phyloP scores from a whole-genome alignment of 2,329 filamentous ascomycete species.

The Ceratocystiopsis sp. region DNA sequence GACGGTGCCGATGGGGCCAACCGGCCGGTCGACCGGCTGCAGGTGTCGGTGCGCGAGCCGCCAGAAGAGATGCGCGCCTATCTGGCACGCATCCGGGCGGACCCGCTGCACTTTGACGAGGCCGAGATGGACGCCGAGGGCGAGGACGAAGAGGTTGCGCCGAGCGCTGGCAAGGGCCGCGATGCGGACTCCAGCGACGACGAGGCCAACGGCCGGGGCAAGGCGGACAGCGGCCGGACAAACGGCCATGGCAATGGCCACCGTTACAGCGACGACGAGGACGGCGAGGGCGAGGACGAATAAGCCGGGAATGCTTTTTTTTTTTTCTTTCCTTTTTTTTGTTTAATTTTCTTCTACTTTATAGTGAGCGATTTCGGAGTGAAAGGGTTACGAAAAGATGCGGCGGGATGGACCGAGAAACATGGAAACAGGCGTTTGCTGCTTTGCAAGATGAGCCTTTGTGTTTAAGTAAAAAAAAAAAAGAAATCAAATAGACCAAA shows the following conservation, averaged over 20 bases:
- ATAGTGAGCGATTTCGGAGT: not conserved
- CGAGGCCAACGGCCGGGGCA: not conserved
- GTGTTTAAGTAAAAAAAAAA: not conserved
- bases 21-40: constrained; percentile 36
- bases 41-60: constrained; percentile 37
- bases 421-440: not conserved
- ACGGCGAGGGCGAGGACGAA: not conserved
- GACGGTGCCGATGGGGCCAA: constrained; percentile 19
- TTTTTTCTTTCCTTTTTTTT: not conserved
- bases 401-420: not conserved
- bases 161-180: too few species aligned
- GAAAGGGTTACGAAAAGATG: not conserved
- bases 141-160: constrained; percentile 12
- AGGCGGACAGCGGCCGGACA: not conserved
- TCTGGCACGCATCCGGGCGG: constrained; percentile 33
- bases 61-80: constrained; percentile 33
- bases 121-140: constrained; percentile 16
- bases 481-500: not conserved
- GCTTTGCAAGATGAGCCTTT: not conserved
- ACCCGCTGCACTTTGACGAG: constrained; percentile 32
- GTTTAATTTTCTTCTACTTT: not conserved
- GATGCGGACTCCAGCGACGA: too few species aligned
- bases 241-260: too few species aligned
- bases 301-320: constrained; percentile 2
- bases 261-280: not conserved